Percentiles rank a stretch among this genome's conserved stretches.
Conservation (phyloP, 169 alveolate genomes). For the Miamiensis avidus region DNA sequence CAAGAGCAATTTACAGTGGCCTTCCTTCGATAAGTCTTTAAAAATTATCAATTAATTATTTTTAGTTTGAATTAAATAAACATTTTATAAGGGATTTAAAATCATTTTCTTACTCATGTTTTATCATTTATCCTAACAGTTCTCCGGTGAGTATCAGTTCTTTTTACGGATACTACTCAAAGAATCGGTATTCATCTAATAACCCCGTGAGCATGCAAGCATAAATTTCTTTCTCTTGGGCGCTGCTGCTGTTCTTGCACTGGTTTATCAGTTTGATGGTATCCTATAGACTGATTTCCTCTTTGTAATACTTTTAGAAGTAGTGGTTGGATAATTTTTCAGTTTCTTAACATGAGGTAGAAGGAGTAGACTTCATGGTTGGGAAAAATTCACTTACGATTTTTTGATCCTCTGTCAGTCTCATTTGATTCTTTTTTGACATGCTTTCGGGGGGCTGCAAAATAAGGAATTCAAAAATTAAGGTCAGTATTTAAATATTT, state of each 20-base stretch:
- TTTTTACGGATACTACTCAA: conserved; percentile 81
- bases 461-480: conserved; percentile 71
- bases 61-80: background rate
- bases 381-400: conserved; percentile 62
- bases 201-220: conserved; percentile 88
- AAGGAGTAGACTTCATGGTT: conserved; percentile 50
- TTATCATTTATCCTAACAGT: conserved; percentile 82
- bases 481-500: conserved; percentile 68
- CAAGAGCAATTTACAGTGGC: conserved; percentile 72
- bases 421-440: conserved; percentile 41
- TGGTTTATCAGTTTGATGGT: conserved; percentile 59
- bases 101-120: conserved; percentile 29
- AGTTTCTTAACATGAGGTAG: conserved; percentile 58
- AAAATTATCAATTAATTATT: background rate
- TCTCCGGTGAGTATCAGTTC: conserved; percentile 77
- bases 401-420: conserved; percentile 53
- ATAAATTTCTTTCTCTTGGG: conserved; percentile 81
- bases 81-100: background rate
- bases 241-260: conserved; percentile 60
- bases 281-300: conserved; percentile 66
- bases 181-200: conserved; percentile 86
- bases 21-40: conserved; percentile 71
- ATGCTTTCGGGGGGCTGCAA: conserved; percentile 30
- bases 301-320: conserved; percentile 75
- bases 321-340: conserved; percentile 81